Percentiles rank a stretch among this genome's conserved stretches.
These are phyloP conservation scores for Eucalyptus guilfoylei DNA, from an alignment of 345 rosid genomes.

Conservation along the genomic window DNA sequence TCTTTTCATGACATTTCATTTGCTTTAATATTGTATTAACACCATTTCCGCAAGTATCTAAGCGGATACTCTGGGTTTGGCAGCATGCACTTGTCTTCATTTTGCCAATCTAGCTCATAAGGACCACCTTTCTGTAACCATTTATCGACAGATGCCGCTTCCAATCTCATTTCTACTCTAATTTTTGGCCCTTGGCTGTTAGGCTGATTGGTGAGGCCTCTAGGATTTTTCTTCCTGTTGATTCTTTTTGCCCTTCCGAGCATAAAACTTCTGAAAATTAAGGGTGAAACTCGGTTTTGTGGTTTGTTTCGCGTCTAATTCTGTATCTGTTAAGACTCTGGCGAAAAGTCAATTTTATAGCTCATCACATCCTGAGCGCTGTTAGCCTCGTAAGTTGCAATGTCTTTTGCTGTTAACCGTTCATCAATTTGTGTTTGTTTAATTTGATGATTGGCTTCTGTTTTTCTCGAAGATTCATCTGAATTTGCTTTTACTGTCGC, in stretches of 20 bases:
- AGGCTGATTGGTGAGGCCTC: background rate
- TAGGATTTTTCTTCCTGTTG: background rate
- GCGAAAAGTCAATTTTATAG: background rate
- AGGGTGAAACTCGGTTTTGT: background rate
- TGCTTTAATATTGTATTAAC: background rate
- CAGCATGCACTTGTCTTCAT: background rate
- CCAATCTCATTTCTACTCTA: background rate
- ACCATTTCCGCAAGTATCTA: background rate
- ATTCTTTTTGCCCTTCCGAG: background rate
- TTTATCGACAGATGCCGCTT: background rate
- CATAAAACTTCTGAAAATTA: background rate
- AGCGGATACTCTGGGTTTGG: background rate
- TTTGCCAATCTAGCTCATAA: background rate
- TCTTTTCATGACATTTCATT: background rate
- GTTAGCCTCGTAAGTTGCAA: background rate
- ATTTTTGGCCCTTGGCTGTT: background rate
- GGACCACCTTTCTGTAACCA: background rate
- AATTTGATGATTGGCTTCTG: background rate
- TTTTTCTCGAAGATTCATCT: constrained; percentile 1
- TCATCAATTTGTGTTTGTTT: background rate
- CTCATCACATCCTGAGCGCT: background rate
- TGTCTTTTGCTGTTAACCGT: background rate
- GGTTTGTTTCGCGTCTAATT: background rate
- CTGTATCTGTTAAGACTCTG: background rate
- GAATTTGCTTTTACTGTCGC: background rate